These are phyloP conservation scores for Tylopilus intermedius DNA, from an alignment of 768 basidiomycete species.

Conservation along the genomic window DNA sequence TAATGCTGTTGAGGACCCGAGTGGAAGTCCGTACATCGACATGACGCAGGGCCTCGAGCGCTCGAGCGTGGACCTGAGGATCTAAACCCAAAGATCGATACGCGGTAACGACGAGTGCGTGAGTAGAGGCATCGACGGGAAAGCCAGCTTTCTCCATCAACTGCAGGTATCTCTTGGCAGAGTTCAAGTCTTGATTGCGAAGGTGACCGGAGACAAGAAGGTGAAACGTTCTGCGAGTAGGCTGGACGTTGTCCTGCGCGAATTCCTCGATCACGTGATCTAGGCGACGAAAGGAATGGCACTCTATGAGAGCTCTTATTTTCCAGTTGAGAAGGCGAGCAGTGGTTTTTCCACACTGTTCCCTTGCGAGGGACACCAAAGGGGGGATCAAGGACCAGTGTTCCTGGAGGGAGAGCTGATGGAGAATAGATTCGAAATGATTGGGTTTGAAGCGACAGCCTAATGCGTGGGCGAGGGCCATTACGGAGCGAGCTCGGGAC, in stretches of 20 bases:
- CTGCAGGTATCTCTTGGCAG: conserved; percentile 49
- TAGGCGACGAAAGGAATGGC: conserved; percentile 43
- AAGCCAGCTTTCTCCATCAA: conserved; percentile 56
- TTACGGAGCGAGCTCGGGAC: conserved; percentile 38
- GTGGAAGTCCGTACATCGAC: conserved; percentile 41
- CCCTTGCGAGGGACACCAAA: conserved; percentile 45
- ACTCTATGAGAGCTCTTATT: conserved; percentile 55
- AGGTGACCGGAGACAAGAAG: conserved; percentile 63
- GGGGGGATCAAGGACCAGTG: conserved; percentile 50
- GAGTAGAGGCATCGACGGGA: conserved; percentile 51
- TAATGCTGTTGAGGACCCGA: conserved; percentile 63
- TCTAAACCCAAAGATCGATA: conserved; percentile 62
- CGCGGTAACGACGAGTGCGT: conserved; percentile 51
- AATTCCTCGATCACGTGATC: conserved; percentile 49
- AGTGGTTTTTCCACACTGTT: conserved; percentile 47
- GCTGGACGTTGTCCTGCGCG: conserved; percentile 38
- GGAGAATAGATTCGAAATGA: conserved; percentile 54
- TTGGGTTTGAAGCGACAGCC: conserved; percentile 48
- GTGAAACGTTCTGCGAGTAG: conserved; percentile 63
- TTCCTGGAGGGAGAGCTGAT: conserved; percentile 42
- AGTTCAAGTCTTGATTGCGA: conserved; percentile 58
- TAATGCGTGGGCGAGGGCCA: conserved; percentile 44
- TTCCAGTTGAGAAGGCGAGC: conserved; percentile 67
- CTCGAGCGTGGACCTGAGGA: conserved; percentile 46
- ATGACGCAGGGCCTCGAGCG: conserved; percentile 42